Evolutionary conservation across 148 eudicot genomes (phyloP).

Genomic region (Arctostaphylos glauca): DNA sequence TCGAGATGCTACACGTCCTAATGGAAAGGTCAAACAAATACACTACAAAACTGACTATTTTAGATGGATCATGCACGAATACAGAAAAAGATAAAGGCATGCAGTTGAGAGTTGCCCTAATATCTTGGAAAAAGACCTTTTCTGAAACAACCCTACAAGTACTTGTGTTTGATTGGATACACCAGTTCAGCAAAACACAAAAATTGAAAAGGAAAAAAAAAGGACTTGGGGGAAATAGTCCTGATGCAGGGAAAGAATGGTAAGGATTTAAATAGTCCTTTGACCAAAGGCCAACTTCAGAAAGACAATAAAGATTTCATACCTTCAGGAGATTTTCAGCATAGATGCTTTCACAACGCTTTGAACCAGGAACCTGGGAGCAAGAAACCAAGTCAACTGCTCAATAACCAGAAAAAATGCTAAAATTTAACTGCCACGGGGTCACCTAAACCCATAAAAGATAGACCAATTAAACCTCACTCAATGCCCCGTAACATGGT

Average conservation of each 20-base stretch:
- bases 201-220: background rate
- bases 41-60: background rate
- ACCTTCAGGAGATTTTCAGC: constrained; percentile 99
- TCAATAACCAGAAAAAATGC: constrained; percentile 7
- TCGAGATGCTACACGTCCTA: background rate
- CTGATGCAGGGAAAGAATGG: background rate
- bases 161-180: background rate
- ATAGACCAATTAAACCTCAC: constrained; percentile 44
- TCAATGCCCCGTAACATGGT: constrained; percentile 23
- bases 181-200: background rate
- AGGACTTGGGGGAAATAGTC: background rate
- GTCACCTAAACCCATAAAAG: background rate
- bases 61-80: background rate
- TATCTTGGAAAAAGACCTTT: background rate
- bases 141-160: background rate
- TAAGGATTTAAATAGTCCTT: background rate
- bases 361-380: constrained; percentile 41
- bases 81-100: background rate
- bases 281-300: background rate
- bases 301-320: constrained; percentile 14
- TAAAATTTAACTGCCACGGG: background rate
- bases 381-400: constrained; percentile 22
- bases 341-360: constrained; percentile 31
- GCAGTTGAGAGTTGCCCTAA: background rate
- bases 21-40: background rate